These are phyloP conservation scores for Marasmius tenuissimus DNA, from an alignment of 1,284 basidiomycete genomes.

Conservation along the genomic window DNA sequence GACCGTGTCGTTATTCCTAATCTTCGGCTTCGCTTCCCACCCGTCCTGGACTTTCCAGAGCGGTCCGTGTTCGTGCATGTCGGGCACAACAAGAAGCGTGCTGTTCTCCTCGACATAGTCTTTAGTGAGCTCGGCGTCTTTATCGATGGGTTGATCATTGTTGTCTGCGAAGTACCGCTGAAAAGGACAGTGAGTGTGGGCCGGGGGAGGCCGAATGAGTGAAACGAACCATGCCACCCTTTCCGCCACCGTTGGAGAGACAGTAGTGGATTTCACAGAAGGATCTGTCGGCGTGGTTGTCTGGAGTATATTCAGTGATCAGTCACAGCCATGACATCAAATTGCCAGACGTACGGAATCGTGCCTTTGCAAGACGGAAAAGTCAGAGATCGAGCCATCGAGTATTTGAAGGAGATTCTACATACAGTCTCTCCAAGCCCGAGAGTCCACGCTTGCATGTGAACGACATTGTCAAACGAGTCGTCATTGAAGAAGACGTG, in stretches of 20 bases:
- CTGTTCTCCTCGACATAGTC: neutral
- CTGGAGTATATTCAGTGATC: no score
- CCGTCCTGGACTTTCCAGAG: constrained; percentile 23
- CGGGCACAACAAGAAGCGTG: constrained; percentile 21
- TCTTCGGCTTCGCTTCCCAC: constrained; percentile 12
- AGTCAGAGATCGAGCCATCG: no score
- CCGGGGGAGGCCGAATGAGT: constrained; percentile 6
- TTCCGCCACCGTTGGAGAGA: constrained; percentile 27
- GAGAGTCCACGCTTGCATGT: constrained; percentile 29
- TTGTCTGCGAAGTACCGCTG: constrained; percentile 1
- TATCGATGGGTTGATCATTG: constrained; percentile 11
- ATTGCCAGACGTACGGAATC: no score
- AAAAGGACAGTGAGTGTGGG: constrained; percentile 11
- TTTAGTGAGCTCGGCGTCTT: constrained; percentile 18
- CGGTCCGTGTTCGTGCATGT: constrained; percentile 28
- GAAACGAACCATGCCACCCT: constrained; percentile 23
- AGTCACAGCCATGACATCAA: no score
- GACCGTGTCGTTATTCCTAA: constrained; percentile 25
- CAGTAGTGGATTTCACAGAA: constrained; percentile 25
- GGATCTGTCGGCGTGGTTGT: constrained; percentile 20
- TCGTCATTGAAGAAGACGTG: constrained; percentile 28
- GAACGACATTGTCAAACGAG: constrained; percentile 19
- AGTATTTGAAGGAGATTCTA: no score
- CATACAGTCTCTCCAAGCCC: constrained; percentile 23
- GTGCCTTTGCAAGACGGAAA: no score